These are phyloP conservation scores for Cucurbita pepo DNA, from an alignment of 306 rosid genomes.

Conservation along the genomic window DNA sequence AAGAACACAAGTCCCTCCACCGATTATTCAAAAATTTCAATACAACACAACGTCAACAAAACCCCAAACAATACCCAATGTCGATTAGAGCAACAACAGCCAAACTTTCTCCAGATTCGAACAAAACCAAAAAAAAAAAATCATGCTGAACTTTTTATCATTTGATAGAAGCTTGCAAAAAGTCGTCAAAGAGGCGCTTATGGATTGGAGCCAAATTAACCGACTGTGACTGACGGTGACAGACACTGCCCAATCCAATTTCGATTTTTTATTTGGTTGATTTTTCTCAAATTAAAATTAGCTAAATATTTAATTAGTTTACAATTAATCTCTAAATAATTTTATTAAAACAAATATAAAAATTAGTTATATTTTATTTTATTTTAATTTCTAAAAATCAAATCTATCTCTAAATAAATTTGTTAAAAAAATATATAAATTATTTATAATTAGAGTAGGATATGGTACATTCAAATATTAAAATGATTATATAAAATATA, in stretches of 20 bases:
- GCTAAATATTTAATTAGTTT: no score
- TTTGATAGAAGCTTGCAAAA: no score
- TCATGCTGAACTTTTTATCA: no score
- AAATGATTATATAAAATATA: no score
- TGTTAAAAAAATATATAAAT: no score
- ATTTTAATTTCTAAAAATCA: no score
- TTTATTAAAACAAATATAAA: no score
- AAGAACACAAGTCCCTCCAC: background rate
- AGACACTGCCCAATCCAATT: background rate
- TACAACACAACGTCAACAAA: background rate
- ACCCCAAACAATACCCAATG: background rate
- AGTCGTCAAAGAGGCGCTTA: constrained; percentile 1
- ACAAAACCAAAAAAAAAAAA: background rate
- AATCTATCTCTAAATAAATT: no score
- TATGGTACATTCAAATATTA: no score
- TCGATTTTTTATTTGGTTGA: background rate
- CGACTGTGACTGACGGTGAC: constrained; percentile 2
- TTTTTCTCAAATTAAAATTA: background rate
- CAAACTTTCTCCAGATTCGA: background rate
- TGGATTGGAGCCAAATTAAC: background rate
- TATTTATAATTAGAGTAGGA: no score
- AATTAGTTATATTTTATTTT: no score
- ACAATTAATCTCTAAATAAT: no score
- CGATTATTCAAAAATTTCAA: background rate
- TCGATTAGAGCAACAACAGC: background rate